Conservation (phyloP, 345 rosid species). For the Camelina hispida region DNA sequence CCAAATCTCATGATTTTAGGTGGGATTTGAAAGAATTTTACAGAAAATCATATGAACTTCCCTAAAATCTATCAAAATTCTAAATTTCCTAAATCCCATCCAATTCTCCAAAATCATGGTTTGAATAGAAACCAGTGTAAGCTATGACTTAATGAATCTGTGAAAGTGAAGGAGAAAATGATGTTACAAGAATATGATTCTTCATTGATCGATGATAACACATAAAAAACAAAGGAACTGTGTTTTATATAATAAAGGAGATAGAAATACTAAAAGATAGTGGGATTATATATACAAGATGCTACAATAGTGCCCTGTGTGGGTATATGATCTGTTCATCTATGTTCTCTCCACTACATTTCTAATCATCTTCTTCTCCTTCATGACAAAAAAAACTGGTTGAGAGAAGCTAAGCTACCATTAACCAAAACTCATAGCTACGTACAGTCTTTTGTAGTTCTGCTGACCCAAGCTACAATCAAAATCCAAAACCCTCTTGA, state of each 20-base stretch:
- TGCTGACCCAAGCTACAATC: neutral
- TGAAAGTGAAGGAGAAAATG: neutral
- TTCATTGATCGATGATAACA: slow-evolving; percentile 19
- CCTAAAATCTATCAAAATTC: too few species aligned
- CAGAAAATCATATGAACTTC: too few species aligned
- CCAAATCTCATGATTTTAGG: too few species aligned
- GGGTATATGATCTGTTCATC: neutral
- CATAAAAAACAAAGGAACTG: neutral
- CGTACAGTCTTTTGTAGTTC: neutral
- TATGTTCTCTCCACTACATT: neutral
- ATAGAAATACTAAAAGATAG: slow-evolving; percentile 3
- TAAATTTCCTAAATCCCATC: too few species aligned
- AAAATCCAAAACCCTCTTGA: neutral
- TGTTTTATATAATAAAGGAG: neutral
- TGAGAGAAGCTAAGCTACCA: slow-evolving; percentile 8
- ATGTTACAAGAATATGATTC: neutral
- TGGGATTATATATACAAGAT: slow-evolving; percentile 8
- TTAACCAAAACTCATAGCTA: neutral
- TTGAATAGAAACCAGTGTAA: neutral
- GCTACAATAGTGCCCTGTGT: neutral
- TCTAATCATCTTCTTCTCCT: neutral
- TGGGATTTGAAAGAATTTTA: too few species aligned
- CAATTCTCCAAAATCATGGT: too few species aligned
- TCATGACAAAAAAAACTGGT: neutral
- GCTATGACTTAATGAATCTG: neutral